Conservation (phyloP, 2,329 filamentous ascomycete genomes). For the Graphilbum sp. region DNA sequence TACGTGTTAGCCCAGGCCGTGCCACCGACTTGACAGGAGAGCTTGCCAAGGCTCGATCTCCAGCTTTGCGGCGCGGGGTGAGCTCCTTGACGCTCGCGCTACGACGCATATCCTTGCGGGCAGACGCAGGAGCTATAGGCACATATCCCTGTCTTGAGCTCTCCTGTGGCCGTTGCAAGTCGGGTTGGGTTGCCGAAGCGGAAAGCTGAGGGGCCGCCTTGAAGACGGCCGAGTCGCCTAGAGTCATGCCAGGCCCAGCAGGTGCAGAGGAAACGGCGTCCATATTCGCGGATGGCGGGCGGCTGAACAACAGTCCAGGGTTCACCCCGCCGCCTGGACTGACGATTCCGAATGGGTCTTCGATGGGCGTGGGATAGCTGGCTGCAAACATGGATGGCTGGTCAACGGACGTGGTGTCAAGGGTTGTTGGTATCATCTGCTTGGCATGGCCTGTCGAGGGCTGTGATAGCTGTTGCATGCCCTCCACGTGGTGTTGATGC, state of each 20-base stretch:
- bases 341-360: constrained; percentile 34
- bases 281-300: constrained; percentile 30
- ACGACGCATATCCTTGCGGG: constrained; percentile 24
- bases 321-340: constrained; percentile 34
- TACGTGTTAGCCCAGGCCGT: constrained; percentile 34
- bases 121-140: constrained; percentile 14
- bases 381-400: constrained; percentile 21
- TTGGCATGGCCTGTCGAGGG: constrained; percentile 28
- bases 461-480: constrained; percentile 2
- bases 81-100: constrained; percentile 28
- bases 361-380: constrained; percentile 26
- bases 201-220: constrained; percentile 9
- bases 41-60: constrained; percentile 24
- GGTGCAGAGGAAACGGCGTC: constrained; percentile 15
- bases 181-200: constrained; percentile 8
- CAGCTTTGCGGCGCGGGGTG: constrained; percentile 22
- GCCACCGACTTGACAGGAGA: constrained; percentile 34
- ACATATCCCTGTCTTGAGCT: constrained; percentile 10
- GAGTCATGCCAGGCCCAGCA: not conserved
- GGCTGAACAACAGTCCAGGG: constrained; percentile 41
- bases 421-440: constrained; percentile 20
- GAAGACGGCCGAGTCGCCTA: constrained; percentile 10
- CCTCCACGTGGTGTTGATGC: constrained; percentile 1
- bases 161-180: constrained; percentile 12
- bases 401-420: constrained; percentile 21